A percentile compares a stretch with the other conserved stretches of the same genome.
phyloP scores from a whole-genome alignment of 306 rosid species.

The Psophocarpus tetragonolobus region DNA sequence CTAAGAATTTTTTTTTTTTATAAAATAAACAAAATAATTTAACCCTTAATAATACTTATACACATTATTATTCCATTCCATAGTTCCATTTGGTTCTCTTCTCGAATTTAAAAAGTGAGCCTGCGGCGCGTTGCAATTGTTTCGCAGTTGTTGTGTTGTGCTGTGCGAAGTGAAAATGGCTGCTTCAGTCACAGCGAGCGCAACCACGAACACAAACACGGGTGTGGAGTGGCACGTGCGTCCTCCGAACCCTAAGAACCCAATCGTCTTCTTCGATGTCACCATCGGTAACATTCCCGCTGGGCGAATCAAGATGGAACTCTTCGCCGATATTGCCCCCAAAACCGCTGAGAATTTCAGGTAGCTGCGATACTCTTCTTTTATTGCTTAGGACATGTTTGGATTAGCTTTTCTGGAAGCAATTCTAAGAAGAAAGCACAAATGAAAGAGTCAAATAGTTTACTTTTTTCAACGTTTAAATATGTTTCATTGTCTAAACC shows the following conservation, averaged over 20 bases:
- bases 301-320: constrained; percentile 99
- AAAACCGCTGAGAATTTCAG: constrained; percentile 94
- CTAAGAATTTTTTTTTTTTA: too few relatives aligned
- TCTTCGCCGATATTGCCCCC: constrained; percentile 93
- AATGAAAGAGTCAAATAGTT: too few relatives aligned
- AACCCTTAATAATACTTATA: background rate
- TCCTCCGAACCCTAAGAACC: constrained; percentile 97
- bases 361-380: background rate
- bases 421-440: too few relatives aligned
- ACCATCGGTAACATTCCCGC: constrained; percentile 98
- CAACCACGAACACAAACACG: background rate
- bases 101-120: background rate
- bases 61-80: background rate
- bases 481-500: too few relatives aligned
- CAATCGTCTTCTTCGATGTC: constrained; percentile 92
- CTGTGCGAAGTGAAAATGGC: constrained; percentile 45
- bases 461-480: too few relatives aligned
- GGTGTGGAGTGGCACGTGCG: constrained; percentile 95
- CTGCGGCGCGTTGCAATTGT: background rate
- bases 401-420: too few relatives aligned
- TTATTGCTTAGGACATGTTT: background rate
- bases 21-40: background rate
- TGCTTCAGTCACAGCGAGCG: constrained; percentile 41
- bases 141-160: background rate
- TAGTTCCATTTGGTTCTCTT: background rate